Conservation (phyloP, 1,284 basidiomycete genomes). For the Caloboletus inedulis region DNA sequence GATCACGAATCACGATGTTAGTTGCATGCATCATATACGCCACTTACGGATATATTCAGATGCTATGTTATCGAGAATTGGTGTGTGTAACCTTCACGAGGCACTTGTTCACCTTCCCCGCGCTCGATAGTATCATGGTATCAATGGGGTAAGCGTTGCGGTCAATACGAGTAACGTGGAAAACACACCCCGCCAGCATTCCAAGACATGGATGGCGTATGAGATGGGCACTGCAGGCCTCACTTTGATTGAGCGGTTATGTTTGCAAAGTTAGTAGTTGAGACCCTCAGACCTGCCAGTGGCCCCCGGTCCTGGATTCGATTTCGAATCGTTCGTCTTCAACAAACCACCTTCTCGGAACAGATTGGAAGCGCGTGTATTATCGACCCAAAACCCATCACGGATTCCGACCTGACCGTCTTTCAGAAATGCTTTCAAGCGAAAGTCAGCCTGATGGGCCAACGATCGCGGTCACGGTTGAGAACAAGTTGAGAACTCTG, state of each 20-base stretch:
- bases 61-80: background rate
- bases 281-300: background rate
- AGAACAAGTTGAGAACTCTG: background rate
- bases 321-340: background rate
- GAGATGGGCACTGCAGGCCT: background rate
- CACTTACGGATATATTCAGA: background rate
- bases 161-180: background rate
- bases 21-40: background rate
- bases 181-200: background rate
- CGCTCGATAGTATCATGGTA: background rate
- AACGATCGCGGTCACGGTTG: background rate
- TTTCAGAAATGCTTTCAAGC: background rate
- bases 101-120: slow-evolving; percentile 1
- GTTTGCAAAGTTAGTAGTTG: background rate
- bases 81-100: background rate
- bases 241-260: background rate
- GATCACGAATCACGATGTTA: background rate
- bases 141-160: background rate
- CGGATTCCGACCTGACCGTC: background rate
- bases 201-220: background rate
- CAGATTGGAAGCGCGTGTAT: background rate
- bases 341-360: background rate
- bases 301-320: too few relatives aligned
- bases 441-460: background rate
- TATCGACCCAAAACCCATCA: background rate